Base-by-base conservation (phyloP, 2,329 filamentous ascomycete genomes). In the Ophiocordyceps sinensis region DNA sequence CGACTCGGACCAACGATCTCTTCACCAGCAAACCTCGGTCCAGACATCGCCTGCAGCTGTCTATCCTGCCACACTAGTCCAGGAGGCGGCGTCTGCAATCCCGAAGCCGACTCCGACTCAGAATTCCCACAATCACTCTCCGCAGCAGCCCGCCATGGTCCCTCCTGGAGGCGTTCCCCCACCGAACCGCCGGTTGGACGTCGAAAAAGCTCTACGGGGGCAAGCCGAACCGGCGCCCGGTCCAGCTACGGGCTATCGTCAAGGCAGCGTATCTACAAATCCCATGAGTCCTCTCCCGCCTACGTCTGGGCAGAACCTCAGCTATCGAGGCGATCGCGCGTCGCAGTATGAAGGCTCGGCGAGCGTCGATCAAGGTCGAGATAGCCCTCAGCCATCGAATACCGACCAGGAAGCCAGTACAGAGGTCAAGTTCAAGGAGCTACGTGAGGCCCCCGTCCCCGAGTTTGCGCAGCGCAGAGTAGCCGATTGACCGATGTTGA, bases 351-450 rank as follows among this genome's bases (percentile, higher is more conserved):
- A 75, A 14, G 63, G 58, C 8, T 49, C 63, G 34, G 49, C 51
- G n/a, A 55, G 45, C 31, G 19, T 56, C 14, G 67, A 72, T 19
- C 66, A 67, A 38, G 71, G 70, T 30, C 68, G 71, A 44, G 71
- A 71, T 52, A 77, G 73, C 49, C 73, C 73, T 1, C 72, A 75
- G 49, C 73, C 72, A 4, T 57, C 66, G 7, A 56, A 61, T 17
- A 50, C 53, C 34, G 67, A 67, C 17, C 64, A 66, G 26, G 60
- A 61, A 23, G 51, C 58, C 10, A 70, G 75, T 19, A 56, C 63
- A 3, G 73, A 77, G 21, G 75, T 75, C 54, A 62, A 66, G 35
- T 68, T 74, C 45, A 77, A 77, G 46, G 73, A 77, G 41, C 55
- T 78, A 37, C 57, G 73, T 77, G 66, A 47, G 67, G 60, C 31